These are phyloP conservation scores for Ophiocordyceps australis DNA, from an alignment of 2,329 filamentous ascomycete genomes.

Conservation along the genomic window DNA sequence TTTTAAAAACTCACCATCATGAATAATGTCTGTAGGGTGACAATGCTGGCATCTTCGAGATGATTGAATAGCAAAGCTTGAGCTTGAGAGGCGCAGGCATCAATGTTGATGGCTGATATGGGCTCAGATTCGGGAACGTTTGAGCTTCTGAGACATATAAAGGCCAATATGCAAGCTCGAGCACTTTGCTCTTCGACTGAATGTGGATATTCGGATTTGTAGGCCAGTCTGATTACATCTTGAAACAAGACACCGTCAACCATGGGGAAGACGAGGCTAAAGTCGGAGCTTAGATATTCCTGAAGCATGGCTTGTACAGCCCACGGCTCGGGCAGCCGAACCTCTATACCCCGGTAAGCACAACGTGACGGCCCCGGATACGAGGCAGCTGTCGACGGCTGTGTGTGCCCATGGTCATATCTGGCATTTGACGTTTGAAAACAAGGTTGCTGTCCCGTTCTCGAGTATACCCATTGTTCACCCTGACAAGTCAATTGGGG, in stretches of 20 bases:
- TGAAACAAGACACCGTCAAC: conserved; percentile 26
- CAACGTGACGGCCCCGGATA: no score
- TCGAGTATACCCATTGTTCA: conserved; percentile 25
- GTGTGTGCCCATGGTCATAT: no score
- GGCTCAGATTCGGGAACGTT: conserved; percentile 5
- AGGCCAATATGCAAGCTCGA: conserved; percentile 28
- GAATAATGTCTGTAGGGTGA: conserved; percentile 22
- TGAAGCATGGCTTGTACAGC: conserved; percentile 10
- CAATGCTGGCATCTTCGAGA: conserved; percentile 21
- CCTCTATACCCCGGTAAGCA: no score
- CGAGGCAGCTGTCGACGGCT: no score
- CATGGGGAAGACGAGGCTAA: conserved; percentile 27
- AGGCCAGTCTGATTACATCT: conserved; percentile 24
- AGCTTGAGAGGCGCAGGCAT: conserved; percentile 19
- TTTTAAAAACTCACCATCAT: conserved; percentile 23
- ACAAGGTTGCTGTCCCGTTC: conserved; percentile 16
- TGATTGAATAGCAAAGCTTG: conserved; percentile 22
- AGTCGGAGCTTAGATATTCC: conserved; percentile 10
- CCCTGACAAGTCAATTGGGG: conserved; percentile 28
- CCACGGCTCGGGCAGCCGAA: conserved; percentile 16
- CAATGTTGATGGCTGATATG: conserved; percentile 15
- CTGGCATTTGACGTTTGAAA: no score
- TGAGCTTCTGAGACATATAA: conserved; percentile 17
- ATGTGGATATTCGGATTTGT: neutral
- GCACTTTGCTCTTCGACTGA: conserved; percentile 13